phyloP scores from a whole-genome alignment of 208 protist species.

The Wallacemonas sp. region DNA sequence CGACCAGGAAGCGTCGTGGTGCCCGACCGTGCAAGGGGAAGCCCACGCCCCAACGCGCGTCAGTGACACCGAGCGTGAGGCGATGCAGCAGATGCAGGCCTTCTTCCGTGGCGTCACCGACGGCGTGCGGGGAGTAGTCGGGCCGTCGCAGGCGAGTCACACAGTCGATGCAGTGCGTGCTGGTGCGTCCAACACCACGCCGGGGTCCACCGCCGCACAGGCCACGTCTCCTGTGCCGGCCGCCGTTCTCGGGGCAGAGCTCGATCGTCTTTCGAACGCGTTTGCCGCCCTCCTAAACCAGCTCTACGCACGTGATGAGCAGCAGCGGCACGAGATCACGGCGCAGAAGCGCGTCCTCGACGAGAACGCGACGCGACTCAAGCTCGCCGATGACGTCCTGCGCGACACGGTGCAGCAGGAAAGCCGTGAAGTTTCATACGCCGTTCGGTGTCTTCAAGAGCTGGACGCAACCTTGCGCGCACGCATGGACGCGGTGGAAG shows the following conservation, averaged over 20 bases:
- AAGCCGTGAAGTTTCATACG: conserved; percentile 31
- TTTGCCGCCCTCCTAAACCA: conserved; percentile 42
- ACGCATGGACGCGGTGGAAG: conserved; percentile 61
- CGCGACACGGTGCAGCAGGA: conserved; percentile 36
- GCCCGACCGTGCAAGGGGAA: background rate
- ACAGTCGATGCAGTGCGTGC: background rate
- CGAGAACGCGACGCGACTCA: conserved; percentile 48
- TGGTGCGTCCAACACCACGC: too few relatives aligned
- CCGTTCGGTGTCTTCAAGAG: conserved; percentile 32
- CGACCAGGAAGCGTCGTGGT: conserved; percentile 5
- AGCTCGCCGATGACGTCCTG: conserved; percentile 68
- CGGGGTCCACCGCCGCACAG: background rate
- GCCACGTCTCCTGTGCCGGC: background rate
- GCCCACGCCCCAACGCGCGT: background rate
- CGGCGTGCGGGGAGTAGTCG: background rate
- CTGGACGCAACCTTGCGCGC: conserved; percentile 54
- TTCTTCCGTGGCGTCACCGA: conserved; percentile 3
- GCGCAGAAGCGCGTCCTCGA: conserved; percentile 51
- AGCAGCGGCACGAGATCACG: conserved; percentile 31
- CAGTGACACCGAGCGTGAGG: background rate
- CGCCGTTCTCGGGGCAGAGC: background rate
- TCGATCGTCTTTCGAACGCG: conserved; percentile 26
- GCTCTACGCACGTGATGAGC: conserved; percentile 27
- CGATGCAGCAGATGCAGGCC: background rate
- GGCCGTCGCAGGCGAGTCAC: background rate